Percentiles rank a stretch among this genome's conserved stretches.
These are phyloP conservation scores for Solanum arcanum DNA, from an alignment of 257 asterid genomes.

Conservation along the genomic window DNA sequence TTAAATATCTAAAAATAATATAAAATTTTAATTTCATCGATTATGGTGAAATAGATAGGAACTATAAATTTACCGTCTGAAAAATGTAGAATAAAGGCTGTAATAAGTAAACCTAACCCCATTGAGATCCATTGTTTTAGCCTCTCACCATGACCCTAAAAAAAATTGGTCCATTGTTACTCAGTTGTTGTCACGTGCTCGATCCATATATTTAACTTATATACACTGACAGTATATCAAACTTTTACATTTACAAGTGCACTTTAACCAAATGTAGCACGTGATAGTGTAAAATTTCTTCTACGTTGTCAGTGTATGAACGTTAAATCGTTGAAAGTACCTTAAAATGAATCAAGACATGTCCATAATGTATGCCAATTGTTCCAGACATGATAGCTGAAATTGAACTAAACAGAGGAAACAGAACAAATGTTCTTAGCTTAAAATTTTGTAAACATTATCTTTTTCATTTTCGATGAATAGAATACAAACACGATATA, in stretches of 20 bases:
- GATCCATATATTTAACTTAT: background rate
- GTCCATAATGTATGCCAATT: conserved; percentile 85
- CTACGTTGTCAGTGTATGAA: background rate
- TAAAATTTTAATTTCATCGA: background rate
- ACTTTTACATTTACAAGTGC: background rate
- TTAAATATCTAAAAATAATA: background rate
- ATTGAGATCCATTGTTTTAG: conserved; percentile 77
- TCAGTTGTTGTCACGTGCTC: background rate
- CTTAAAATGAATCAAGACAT: conserved; percentile 69
- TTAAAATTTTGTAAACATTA: background rate
- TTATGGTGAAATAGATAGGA: background rate
- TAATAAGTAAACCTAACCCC: conserved; percentile 42
- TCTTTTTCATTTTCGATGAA: background rate
- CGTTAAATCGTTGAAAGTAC: conserved; percentile 11
- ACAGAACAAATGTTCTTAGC: background rate
- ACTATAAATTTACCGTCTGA: conserved; percentile 47
- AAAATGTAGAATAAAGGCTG: conserved; percentile 63
- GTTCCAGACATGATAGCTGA: conserved; percentile 76
- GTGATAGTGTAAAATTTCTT: background rate
- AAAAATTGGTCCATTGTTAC: background rate
- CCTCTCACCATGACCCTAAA: conserved; percentile 68
- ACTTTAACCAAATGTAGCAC: background rate
- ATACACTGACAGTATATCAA: background rate
- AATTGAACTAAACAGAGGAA: conserved; percentile 39
- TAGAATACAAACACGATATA: background rate